Evolutionary conservation across 306 rosid genomes (phyloP).

Genomic region (Glycyrrhiza uralensis): DNA sequence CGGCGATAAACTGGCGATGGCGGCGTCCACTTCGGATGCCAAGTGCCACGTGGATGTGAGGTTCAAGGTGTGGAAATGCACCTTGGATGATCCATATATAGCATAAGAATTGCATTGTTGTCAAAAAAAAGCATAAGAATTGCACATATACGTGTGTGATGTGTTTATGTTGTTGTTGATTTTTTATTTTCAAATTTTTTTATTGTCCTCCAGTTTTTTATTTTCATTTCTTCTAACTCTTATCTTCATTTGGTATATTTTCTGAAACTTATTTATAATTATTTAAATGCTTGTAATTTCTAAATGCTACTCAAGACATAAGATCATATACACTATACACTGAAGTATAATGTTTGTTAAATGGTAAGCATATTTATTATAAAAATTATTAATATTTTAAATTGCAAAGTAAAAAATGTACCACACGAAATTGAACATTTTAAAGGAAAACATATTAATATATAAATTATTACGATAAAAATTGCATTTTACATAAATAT

Average conservation of each 20-base stretch:
- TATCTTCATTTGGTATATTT: slow-evolving; percentile 5
- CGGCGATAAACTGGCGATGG: slow-evolving; percentile 56
- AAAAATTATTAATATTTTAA: no score
- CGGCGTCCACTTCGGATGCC: slow-evolving; percentile 47
- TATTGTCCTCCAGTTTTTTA: background rate
- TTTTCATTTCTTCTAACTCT: background rate
- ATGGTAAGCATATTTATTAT: no score
- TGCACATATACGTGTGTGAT: slow-evolving; percentile 5
- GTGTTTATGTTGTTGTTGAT: background rate
- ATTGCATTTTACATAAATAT: no score
- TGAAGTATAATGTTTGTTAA: no score
- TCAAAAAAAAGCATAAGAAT: no score
- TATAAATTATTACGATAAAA: no score
- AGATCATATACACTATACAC: no score
- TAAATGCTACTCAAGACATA: no score
- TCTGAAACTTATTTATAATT: background rate
- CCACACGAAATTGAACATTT: no score
- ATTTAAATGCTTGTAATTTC: background rate
- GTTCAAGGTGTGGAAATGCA: slow-evolving; percentile 97
- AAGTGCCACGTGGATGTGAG: slow-evolving; percentile 65
- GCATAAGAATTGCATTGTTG: no score
- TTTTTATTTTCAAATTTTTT: background rate
- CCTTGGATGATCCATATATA: slow-evolving; percentile 45
- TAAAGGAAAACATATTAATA: no score
- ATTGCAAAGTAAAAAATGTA: no score